Conservation (phyloP, 805 yeast species). For the Hanseniaspora vineae region DNA sequence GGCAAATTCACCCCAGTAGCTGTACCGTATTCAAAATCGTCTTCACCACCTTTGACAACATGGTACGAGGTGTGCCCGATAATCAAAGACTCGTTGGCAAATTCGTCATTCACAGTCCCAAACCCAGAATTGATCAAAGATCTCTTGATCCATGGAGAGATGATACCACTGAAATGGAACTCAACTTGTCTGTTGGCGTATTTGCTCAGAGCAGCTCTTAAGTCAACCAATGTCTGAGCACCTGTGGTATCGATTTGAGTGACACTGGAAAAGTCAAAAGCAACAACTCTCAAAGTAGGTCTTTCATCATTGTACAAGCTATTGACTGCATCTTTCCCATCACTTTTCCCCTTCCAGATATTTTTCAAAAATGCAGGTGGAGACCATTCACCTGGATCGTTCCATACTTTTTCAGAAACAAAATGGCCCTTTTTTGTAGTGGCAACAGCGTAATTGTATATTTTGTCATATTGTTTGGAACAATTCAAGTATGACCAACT, state of each 20-base stretch:
- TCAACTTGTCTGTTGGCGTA: conserved; percentile 79
- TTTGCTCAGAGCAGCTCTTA: conserved; percentile 54
- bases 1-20: conserved; percentile 23
- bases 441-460: conserved; percentile 53
- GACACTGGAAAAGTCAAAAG: conserved; percentile 71
- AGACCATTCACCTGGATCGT: conserved; percentile 55
- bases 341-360: conserved; percentile 1
- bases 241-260: conserved; percentile 70
- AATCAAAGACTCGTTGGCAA: conserved; percentile 21
- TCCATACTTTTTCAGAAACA: conserved; percentile 59
- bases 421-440: conserved; percentile 48
- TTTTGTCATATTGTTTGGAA: conserved; percentile 55
- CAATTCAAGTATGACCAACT: conserved; percentile 73
- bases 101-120: conserved; percentile 40
- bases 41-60: conserved; percentile 12
- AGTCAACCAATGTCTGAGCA: conserved; percentile 63
- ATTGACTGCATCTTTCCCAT: conserved; percentile 4
- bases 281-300: conserved; percentile 59
- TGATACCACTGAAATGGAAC: conserved; percentile 76
- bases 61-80: conserved; percentile 23
- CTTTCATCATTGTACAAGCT: conserved; percentile 30
- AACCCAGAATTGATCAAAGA: conserved; percentile 66
- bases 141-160: conserved; percentile 78
- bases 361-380: conserved; percentile 24
- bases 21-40: conserved; percentile 11